Evolutionary conservation across 371 early-diverging fungal genomes (phyloP).

Genomic region (Actinomucor elegans): DNA sequence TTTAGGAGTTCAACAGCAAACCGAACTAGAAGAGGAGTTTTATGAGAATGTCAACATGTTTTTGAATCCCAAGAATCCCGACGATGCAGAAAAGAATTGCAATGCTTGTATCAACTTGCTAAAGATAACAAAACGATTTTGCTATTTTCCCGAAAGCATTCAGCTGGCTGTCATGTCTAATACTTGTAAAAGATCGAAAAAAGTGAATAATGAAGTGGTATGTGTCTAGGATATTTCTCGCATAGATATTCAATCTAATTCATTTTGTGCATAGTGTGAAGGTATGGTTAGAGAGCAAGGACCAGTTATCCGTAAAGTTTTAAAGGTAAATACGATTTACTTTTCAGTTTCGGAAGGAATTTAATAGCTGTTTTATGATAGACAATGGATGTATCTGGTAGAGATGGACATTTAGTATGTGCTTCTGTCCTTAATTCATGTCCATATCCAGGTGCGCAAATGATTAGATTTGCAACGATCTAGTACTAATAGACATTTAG

Average conservation of each 20-base stretch:
- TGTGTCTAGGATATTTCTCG: neutral
- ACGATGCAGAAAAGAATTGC: conserved; percentile 19
- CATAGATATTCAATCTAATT: neutral
- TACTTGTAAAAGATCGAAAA: conserved; percentile 31
- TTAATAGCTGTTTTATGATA: conserved; percentile 1
- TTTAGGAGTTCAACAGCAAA: too few relatives aligned
- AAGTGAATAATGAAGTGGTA: conserved; percentile 43
- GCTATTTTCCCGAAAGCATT: conserved; percentile 35
- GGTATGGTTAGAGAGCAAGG: conserved; percentile 50
- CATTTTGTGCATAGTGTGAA: conserved; percentile 33
- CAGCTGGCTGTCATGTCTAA: conserved; percentile 29
- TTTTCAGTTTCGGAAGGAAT: neutral
- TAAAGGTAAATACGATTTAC: conserved; percentile 23
- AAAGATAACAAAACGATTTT: conserved; percentile 34
- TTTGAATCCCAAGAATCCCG: conserved; percentile 3
- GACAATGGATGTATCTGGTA: conserved; percentile 50
- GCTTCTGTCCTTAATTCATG: conserved; percentile 45
- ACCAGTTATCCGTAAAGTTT: conserved; percentile 42
- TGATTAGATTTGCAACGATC: neutral
- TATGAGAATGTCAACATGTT: neutral
- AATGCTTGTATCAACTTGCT: conserved; percentile 38
- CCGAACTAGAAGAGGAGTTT: conserved; percentile 30
- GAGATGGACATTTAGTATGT: conserved; percentile 48
- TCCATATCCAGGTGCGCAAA: conserved; percentile 43
- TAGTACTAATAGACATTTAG: conserved; percentile 3